Base-by-base conservation (phyloP, 768 basidiomycete species). In the Dioszegia crocea region DNA sequence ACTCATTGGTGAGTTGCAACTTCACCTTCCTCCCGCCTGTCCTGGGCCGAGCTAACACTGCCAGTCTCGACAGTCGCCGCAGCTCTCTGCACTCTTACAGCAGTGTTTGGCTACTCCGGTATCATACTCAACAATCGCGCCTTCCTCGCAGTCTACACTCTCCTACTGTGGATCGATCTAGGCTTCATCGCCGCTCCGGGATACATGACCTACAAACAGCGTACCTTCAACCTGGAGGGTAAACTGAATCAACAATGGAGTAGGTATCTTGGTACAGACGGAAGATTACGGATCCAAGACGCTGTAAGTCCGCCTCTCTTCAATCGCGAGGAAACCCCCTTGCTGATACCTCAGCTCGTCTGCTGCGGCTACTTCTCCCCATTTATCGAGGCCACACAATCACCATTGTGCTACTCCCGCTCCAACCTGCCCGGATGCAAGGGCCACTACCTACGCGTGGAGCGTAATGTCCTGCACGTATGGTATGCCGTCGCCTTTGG, bases 291-390 rank as follows among this genome's bases (percentile, higher is more conserved):
- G 27, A 81, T 89, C 45, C 88, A 91, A 75, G 84, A 88, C 71
- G 68, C 71, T 56, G 77, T 77, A 48, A 72, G 77, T 23, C 17
- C 19, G n/a, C 26, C 21, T 6, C 44, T 24, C 14, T 48, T 44
- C n/a, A 4, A 24, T 44, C 47, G 30, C 21, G 27, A 19, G 21
- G 19, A 3, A 23, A 26, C 21, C n/a, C 11, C 27, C 36, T 16
- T 29, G 41, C 57, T 63, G 30, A 64, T 38, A 16, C 17, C n/a
- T 4, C 80, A 84, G 76, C 82, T 89, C 21, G 68, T 78, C n/a
- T 89, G 88, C 78, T 90, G 88, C 67, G 88, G 88, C 4, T 89
- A 88, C 76, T 89, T 83, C 75, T 84, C 82, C 48, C 88, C 88
- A 0, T 89, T 85, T 75, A 82, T 88, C 59, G 87, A 89, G 76